Conservation (phyloP, 306 rosid species). For the Glycine tomentella region DNA sequence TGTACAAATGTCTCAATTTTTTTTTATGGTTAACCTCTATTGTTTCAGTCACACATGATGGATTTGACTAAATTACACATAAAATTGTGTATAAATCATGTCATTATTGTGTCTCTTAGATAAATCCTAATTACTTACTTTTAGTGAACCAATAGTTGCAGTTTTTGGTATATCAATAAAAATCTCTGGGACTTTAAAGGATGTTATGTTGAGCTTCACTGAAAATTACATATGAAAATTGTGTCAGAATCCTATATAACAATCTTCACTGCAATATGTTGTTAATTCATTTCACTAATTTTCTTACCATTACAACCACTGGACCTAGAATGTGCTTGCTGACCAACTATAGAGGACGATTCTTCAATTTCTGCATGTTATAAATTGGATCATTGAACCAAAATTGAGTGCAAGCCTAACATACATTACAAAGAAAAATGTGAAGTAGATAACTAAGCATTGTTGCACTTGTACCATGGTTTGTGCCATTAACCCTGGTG, state of each 20-base stretch:
- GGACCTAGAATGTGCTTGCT: constrained; percentile 53
- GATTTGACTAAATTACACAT: constrained; percentile 9
- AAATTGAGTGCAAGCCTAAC: constrained; percentile 42
- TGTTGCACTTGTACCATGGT: constrained; percentile 57
- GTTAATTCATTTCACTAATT: constrained; percentile 11
- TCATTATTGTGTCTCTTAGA: neutral
- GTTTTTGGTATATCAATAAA: constrained; percentile 74
- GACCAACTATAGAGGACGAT: constrained; percentile 59
- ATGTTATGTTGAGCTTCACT: constrained; percentile 84
- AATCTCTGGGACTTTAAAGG: constrained; percentile 81
- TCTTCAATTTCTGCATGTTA: constrained; percentile 63
- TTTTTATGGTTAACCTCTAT: neutral
- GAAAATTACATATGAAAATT: constrained; percentile 42
- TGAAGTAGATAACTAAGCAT: constrained; percentile 39
- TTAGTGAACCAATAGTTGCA: constrained; percentile 79
- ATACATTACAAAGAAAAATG: constrained; percentile 28
- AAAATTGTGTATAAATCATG: constrained; percentile 21
- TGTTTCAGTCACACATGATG: neutral
- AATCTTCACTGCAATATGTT: neutral
- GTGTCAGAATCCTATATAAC: constrained; percentile 10
- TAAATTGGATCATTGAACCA: constrained; percentile 45
- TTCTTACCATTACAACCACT: constrained; percentile 68
- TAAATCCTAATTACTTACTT: constrained; percentile 55
- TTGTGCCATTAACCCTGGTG: constrained; percentile 51
- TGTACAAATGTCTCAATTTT: constrained; percentile 11